Conservation (phyloP, 23 red algal species). For the Agarophyton chilense region DNA sequence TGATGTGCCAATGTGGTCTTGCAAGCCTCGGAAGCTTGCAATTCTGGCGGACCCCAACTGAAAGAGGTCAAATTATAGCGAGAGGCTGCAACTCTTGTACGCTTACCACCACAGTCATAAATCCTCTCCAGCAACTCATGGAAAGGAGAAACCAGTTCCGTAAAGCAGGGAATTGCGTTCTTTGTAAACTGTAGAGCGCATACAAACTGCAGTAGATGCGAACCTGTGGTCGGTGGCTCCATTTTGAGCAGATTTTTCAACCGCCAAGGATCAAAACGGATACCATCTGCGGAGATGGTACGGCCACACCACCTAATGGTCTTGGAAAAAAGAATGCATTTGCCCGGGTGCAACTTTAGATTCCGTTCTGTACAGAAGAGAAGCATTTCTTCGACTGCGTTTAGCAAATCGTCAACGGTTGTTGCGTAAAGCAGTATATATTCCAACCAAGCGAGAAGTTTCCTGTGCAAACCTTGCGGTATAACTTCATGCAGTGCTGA, state of each 20-base stretch:
- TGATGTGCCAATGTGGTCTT: slow-evolving; percentile 26
- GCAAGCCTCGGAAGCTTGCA: slow-evolving; percentile 24
- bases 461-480: not conserved
- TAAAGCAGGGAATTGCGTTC: slow-evolving; percentile 27
- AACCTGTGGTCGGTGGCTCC: slow-evolving; percentile 41
- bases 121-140: slow-evolving; percentile 58
- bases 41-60: slow-evolving; percentile 11
- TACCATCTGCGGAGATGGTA: slow-evolving; percentile 23
- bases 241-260: slow-evolving; percentile 8
- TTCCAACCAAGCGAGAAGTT: slow-evolving; percentile 26
- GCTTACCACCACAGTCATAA: slow-evolving; percentile 27
- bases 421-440: slow-evolving; percentile 4
- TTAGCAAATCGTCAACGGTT: not conserved
- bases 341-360: slow-evolving; percentile 45
- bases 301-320: slow-evolving; percentile 33
- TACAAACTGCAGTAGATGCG: slow-evolving; percentile 40
- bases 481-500: slow-evolving; percentile 24
- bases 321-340: slow-evolving; percentile 33
- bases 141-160: slow-evolving; percentile 2
- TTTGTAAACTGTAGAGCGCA: slow-evolving; percentile 52
- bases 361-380: not conserved
- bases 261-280: slow-evolving; percentile 6
- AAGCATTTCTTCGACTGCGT: not conserved
- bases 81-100: slow-evolving; percentile 23
- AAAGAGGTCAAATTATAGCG: not conserved